phyloP scores from a whole-genome alignment of 2,329 filamentous ascomycete species.

The Grosmannia serpens region DNA sequence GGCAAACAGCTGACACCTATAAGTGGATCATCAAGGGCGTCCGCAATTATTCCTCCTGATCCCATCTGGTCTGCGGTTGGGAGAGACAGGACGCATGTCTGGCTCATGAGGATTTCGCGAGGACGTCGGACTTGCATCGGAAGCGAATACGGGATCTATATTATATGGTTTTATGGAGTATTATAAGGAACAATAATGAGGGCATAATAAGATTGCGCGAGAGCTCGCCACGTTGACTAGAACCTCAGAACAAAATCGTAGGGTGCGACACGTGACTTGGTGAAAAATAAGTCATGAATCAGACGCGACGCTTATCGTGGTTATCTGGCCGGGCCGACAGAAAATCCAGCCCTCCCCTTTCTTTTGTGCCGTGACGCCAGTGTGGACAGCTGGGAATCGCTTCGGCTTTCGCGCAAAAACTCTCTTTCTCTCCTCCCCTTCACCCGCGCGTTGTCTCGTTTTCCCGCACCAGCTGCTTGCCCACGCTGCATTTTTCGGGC shows the following conservation, averaged over 20 bases:
- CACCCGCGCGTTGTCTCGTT: background rate
- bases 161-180: too few species aligned
- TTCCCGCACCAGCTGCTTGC: background rate
- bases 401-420: constrained; percentile 10
- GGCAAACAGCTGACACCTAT: constrained; percentile 9
- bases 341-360: constrained; percentile 14
- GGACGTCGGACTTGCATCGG: too few species aligned
- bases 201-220: background rate
- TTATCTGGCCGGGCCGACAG: constrained; percentile 12
- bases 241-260: too few species aligned
- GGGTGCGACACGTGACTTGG: too few species aligned
- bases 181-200: background rate
- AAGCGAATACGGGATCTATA: too few species aligned
- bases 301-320: constrained; percentile 8
- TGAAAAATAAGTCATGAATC: background rate
- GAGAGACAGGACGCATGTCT: background rate
- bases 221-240: background rate
- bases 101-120: background rate
- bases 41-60: constrained; percentile 27
- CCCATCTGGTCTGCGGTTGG: too few species aligned
- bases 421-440: constrained; percentile 2
- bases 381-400: constrained; percentile 5
- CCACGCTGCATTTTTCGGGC: background rate
- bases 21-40: constrained; percentile 55
- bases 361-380: constrained; percentile 12